Percentiles rank a stretch among this genome's conserved stretches.
Evolutionary conservation across 1,284 basidiomycete genomes (phyloP).

Genomic region (Anthracocystis panici-leucophaei): DNA sequence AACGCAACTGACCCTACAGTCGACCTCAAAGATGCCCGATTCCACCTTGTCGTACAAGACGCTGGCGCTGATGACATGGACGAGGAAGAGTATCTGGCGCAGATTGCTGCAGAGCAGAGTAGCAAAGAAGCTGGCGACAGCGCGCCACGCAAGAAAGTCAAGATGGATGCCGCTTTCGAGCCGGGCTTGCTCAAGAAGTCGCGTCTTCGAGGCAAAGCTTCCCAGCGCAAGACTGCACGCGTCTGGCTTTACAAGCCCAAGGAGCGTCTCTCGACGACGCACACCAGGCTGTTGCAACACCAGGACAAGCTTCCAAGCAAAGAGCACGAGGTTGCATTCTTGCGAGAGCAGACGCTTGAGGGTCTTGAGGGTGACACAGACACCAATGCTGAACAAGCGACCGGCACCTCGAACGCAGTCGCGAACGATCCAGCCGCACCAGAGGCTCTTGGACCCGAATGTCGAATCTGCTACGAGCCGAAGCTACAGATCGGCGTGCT

Average conservation of each 20-base stretch:
- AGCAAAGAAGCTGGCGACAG: neutral
- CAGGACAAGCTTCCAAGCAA: constrained; percentile 23
- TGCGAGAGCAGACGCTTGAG: constrained; percentile 35
- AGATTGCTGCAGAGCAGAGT: constrained; percentile 26
- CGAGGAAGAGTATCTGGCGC: constrained; percentile 27
- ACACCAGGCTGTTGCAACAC: constrained; percentile 7
- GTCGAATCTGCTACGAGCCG: constrained; percentile 44
- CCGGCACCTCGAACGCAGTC: constrained; percentile 78
- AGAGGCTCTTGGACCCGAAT: constrained; percentile 23
- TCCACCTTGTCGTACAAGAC: constrained; percentile 48
- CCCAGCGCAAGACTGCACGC: constrained; percentile 33
- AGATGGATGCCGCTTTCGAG: constrained; percentile 20
- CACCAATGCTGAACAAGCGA: constrained; percentile 83
- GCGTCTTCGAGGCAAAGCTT: constrained; percentile 45
- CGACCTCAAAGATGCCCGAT: constrained; percentile 44
- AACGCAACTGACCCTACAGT: constrained; percentile 38
- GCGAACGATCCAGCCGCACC: neutral
- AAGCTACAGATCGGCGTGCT: constrained; percentile 45
- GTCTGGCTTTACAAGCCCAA: constrained; percentile 53
- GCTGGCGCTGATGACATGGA: constrained; percentile 45
- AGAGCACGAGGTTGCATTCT: constrained; percentile 48
- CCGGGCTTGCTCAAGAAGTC: constrained; percentile 48
- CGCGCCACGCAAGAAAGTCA: constrained; percentile 21
- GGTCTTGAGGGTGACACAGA: constrained; percentile 76
- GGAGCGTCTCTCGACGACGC: constrained; percentile 40